These are phyloP conservation scores for Trametes villosa DNA, from an alignment of 768 basidiomycete species.

Conservation along the genomic window DNA sequence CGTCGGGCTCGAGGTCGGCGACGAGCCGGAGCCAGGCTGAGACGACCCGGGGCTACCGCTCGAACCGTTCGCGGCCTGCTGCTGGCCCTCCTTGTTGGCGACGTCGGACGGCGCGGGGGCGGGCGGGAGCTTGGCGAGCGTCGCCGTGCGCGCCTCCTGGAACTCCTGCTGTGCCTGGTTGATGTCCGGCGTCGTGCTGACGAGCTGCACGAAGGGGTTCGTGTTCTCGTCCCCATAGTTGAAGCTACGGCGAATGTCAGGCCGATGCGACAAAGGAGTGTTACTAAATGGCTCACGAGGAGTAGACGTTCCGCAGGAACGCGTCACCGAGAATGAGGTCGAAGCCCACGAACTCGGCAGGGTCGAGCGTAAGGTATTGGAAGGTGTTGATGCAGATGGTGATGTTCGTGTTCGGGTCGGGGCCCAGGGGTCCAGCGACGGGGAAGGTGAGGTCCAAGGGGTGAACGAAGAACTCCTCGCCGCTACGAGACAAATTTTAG, in stretches of 20 bases:
- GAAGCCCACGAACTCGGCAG: slow-evolving; percentile 20
- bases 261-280: too few species aligned
- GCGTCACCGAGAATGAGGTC: slow-evolving; percentile 40
- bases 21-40: background rate
- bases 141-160: slow-evolving; percentile 24
- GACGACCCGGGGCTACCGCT: background rate
- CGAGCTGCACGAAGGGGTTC: slow-evolving; percentile 39
- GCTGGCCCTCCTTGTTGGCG: background rate
- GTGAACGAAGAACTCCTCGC: slow-evolving; percentile 36
- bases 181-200: slow-evolving; percentile 28
- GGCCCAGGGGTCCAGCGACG: slow-evolving; percentile 27
- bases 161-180: slow-evolving; percentile 33
- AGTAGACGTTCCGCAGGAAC: slow-evolving; percentile 42
- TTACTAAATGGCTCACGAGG: slow-evolving; percentile 27
- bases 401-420: slow-evolving; percentile 21
- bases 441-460: slow-evolving; percentile 37
- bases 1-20: background rate
- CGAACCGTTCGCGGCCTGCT: background rate
- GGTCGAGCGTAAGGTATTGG: slow-evolving; percentile 27
- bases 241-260: slow-evolving; percentile 21
- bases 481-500: slow-evolving; percentile 40
- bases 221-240: slow-evolving; percentile 31
- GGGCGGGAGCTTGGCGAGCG: slow-evolving; percentile 12
- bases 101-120: background rate
- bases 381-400: slow-evolving; percentile 36